These are phyloP conservation scores for Fusarium zealandicum DNA, from an alignment of 2,329 filamentous ascomycete species.

Conservation along the genomic window DNA sequence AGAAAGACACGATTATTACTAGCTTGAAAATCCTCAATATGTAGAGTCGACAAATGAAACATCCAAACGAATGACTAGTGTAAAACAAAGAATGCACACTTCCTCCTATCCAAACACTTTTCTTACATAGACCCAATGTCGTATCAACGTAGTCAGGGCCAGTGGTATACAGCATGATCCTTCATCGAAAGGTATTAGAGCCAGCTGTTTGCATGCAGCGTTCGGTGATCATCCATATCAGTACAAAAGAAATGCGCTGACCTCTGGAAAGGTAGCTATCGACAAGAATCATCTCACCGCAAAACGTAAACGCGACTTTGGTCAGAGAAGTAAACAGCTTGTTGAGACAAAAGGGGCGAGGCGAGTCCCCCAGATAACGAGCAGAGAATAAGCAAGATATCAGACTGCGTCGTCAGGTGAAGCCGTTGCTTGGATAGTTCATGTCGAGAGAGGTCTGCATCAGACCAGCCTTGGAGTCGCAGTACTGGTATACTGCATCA, in stretches of 20 bases:
- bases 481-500: slow-evolving; percentile 15
- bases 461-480: background rate
- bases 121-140: background rate
- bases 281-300: too few species aligned
- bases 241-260: background rate
- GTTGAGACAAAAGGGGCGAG: too few species aligned
- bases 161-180: background rate
- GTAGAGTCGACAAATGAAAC: background rate
- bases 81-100: background rate
- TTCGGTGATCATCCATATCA: too few species aligned
- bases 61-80: background rate
- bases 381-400: too few species aligned
- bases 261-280: too few species aligned
- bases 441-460: background rate
- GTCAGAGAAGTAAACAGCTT: too few species aligned
- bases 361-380: too few species aligned
- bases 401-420: background rate
- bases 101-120: background rate
- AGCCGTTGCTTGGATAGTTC: background rate
- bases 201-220: too few species aligned
- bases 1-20: too few species aligned
- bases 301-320: too few species aligned
- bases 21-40: background rate
- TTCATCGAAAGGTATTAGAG: background rate
- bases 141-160: background rate